Conservation (phyloP, 2,329 filamentous ascomycete species). For the Paraphaeosphaeria sporulosa region DNA sequence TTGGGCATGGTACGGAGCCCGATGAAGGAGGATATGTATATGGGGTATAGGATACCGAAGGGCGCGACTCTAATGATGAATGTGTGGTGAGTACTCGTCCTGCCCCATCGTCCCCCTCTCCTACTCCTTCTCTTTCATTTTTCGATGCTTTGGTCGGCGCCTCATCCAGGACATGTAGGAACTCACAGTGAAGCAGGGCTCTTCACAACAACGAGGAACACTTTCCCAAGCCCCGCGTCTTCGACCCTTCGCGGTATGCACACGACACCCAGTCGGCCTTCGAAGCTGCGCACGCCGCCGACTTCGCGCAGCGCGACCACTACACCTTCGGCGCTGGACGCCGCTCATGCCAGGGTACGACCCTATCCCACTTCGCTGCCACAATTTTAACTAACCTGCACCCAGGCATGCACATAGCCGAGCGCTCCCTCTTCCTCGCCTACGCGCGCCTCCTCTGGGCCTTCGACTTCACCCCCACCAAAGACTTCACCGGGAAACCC, state of each 20-base stretch:
- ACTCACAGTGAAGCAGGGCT: constrained; percentile 5
- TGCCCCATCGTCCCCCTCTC: not conserved
- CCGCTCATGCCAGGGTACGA: constrained; percentile 36
- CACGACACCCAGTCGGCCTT: constrained; percentile 22
- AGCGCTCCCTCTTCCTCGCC: constrained; percentile 36
- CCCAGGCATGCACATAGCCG: constrained; percentile 38
- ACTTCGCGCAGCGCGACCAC: constrained; percentile 37
- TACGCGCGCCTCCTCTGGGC: constrained; percentile 42
- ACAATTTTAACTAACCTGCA: no score
- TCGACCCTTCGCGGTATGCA: constrained; percentile 29
- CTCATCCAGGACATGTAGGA: not conserved
- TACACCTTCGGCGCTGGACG: constrained; percentile 49
- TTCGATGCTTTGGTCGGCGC: no score
- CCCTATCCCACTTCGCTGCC: no score
- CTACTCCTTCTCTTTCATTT: not conserved
- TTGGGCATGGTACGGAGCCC: constrained; percentile 27
- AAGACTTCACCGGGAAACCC: constrained; percentile 15
- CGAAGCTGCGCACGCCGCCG: constrained; percentile 20
- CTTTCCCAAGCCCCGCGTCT: constrained; percentile 23
- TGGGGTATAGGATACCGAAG: constrained; percentile 44
- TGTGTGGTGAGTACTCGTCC: constrained; percentile 30
- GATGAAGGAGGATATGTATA: constrained; percentile 30
- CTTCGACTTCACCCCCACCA: constrained; percentile 26
- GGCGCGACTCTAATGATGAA: constrained; percentile 42
- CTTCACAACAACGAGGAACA: constrained; percentile 24